Conservation (phyloP, 164 flowering plant genomes). For the Berberis thunbergii region DNA sequence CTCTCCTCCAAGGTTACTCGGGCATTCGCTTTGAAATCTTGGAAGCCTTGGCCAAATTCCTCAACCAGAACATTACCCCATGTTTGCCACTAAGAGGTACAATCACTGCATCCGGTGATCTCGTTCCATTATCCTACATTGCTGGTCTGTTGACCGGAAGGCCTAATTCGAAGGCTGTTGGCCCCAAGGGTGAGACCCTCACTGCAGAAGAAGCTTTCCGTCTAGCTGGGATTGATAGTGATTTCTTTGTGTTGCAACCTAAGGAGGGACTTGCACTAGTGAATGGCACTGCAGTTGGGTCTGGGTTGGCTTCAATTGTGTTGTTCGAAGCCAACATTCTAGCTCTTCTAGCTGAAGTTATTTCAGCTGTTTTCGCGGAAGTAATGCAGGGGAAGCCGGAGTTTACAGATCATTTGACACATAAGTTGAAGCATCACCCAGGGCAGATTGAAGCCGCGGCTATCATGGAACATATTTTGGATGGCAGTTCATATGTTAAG, state of each 20-base stretch:
- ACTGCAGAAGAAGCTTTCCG: constrained; percentile 34
- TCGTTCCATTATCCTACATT: constrained; percentile 57
- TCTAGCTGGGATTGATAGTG: constrained; percentile 29
- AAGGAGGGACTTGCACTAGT: constrained; percentile 62
- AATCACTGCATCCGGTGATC: constrained; percentile 59
- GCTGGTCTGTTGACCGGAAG: constrained; percentile 59
- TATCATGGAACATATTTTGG: constrained; percentile 56
- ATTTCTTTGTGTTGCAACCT: constrained; percentile 51
- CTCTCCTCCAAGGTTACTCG: constrained; percentile 63
- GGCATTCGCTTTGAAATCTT: constrained; percentile 63
- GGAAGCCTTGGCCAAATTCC: constrained; percentile 44
- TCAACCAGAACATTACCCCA: constrained; percentile 50
- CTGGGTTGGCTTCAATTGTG: constrained; percentile 46
- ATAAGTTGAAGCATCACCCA: constrained; percentile 58
- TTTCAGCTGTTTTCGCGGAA: constrained; percentile 55
- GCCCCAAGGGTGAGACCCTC: constrained; percentile 33
- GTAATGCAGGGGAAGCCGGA: constrained; percentile 69
- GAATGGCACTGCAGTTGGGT: constrained; percentile 63
- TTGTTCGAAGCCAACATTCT: constrained; percentile 46
- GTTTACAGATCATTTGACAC: constrained; percentile 53
- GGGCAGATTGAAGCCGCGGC: constrained; percentile 68
- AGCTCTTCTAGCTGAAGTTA: constrained; percentile 34
- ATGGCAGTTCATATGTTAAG: constrained; percentile 40
- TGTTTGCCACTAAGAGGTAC: constrained; percentile 54
- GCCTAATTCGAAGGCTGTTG: constrained; percentile 39